Base-by-base conservation (phyloP, 805 yeast genomes). In the Hanseniaspora mollemarum region DNA sequence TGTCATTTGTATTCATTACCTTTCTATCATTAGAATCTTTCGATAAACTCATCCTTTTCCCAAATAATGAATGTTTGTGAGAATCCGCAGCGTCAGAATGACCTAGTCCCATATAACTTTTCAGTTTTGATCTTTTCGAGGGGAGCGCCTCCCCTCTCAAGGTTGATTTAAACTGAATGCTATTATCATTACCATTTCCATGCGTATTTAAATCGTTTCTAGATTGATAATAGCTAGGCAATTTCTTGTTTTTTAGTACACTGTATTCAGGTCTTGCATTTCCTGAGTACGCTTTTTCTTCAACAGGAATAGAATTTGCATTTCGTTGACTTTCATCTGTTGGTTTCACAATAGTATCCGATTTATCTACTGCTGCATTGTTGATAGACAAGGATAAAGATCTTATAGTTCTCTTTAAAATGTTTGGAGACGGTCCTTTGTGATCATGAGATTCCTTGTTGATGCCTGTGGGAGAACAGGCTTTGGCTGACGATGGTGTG, bases 151-250 rank as follows among this genome's bases (percentile, higher is more conserved):
- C 39, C 15, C 28, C 42, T 36, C 49, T 44, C 19, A 44, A 36
- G 24, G 49, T 44, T 18, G 36, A 37, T 28, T 28, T 26, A 9
- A 46, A 38, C 9, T 28, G 31, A 22, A 29, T 13, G n/a, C 21
- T 24, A 45, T 21, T 22, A 8, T 28, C 25, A 37, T 12, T 24
- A 24, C 12, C 28, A n/a, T 28, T 65, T 69, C 54, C 70, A 4
- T 7, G 6, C 6, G 5, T 8, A 32, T 32, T 32, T 13, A 32
- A 32, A 32, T 13, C 72, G 49, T 64, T 68, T 13, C 28, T 39
- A 29, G 15, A 19, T 13, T 39, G 22, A 19, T 46, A 39, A n/a
- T 46, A 46, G 7, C 51, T 46, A 1, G 51, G 51, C 9, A 46
- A 21, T 13, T 39, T 13, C 24, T 31, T 46, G 15, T 28, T 46